Percentiles rank a stretch among this genome's conserved stretches.
phyloP scores from a whole-genome alignment of 2,329 filamentous ascomycete genomes.

The Microdochium paspali region DNA sequence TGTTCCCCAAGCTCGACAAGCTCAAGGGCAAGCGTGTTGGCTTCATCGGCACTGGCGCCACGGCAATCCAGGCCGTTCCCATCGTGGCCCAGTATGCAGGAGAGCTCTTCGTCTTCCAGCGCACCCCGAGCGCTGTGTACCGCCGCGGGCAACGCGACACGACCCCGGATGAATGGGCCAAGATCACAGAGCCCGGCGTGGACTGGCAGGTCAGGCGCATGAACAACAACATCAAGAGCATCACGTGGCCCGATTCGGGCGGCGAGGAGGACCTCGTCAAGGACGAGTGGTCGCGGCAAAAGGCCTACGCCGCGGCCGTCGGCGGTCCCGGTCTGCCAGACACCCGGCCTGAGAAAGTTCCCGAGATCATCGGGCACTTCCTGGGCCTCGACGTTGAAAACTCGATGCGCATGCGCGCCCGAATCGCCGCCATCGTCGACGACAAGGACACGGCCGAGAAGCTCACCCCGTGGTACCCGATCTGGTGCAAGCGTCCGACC shows the following conservation, averaged over 20 bases:
- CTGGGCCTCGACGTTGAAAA: conserved; percentile 29
- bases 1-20: conserved; percentile 26
- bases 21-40: conserved; percentile 36
- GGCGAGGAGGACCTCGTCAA: conserved; percentile 30
- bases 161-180: conserved; percentile 29
- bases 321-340: conserved; percentile 20
- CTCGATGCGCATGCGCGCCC: conserved; percentile 32
- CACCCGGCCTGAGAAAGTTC: conserved; percentile 24
- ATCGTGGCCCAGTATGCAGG: conserved; percentile 35
- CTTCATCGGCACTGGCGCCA: conserved; percentile 41
- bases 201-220: conserved; percentile 40
- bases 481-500: conserved; percentile 53
- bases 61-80: conserved; percentile 34
- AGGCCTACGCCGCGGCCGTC: conserved; percentile 26
- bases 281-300: conserved; percentile 37
- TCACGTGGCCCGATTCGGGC: conserved; percentile 23
- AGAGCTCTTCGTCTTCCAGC: conserved; percentile 45
- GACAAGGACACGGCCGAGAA: conserved; percentile 38
- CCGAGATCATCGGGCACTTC: conserved; percentile 23
- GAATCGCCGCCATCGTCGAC: conserved; percentile 40
- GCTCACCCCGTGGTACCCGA: conserved; percentile 50
- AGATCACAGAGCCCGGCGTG: conserved; percentile 23
- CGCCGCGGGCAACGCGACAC: conserved; percentile 13
- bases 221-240: conserved; percentile 29
- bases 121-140: conserved; percentile 31